Conservation (phyloP, 2,329 filamentous ascomycete species). For the Blumeria hordei region DNA sequence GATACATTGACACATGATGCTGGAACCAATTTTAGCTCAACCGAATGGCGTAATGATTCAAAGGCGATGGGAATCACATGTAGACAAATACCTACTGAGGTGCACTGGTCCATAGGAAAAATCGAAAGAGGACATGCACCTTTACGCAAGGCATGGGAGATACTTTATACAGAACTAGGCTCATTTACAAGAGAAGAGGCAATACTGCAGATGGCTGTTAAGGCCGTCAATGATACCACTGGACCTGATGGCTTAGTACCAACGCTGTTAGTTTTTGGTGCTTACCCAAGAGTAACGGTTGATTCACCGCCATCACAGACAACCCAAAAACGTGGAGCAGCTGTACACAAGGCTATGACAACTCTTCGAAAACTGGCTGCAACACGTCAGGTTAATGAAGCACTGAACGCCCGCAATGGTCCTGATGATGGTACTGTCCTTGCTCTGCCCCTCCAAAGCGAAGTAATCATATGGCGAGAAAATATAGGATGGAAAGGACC, state of each 20-base stretch:
- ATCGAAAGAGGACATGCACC: not conserved
- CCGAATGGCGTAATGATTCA: not conserved
- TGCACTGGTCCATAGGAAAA: not conserved
- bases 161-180: not conserved
- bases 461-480: not conserved
- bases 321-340: not conserved
- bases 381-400: not conserved
- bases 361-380: not conserved
- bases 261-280: not conserved
- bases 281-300: not conserved
- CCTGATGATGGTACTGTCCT: not conserved
- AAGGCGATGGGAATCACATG: conserved; percentile 1
- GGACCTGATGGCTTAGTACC: not conserved
- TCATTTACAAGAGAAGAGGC: not conserved
- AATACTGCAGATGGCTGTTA: not conserved
- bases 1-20: conserved; percentile 1
- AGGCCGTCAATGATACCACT: conserved; percentile 1
- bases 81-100: not conserved
- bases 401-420: not conserved
- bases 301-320: conserved; percentile 1
- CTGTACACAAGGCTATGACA: not conserved
- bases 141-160: not conserved
- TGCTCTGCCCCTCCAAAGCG: not conserved
- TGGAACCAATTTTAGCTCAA: conserved; percentile 1
- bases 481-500: not conserved